Conservation (phyloP, 2,329 filamentous ascomycete species). For the Dichotomopilus funicola region DNA sequence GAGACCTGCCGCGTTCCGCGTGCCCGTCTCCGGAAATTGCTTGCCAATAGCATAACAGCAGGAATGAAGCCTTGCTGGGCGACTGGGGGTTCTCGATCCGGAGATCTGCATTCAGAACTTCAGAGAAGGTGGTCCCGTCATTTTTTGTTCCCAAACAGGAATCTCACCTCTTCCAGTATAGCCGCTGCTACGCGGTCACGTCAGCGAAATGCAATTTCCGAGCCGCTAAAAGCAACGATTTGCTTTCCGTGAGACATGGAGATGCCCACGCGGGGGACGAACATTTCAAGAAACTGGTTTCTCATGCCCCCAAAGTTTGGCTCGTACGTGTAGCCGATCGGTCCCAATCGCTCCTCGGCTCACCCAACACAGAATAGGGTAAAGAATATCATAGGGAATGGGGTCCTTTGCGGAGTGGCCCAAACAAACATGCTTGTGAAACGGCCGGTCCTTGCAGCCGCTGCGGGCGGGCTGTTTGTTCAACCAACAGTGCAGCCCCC, state of each 20-base stretch:
- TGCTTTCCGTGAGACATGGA: too few species aligned
- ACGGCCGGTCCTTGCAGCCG: not conserved
- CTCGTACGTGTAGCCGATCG: too few species aligned
- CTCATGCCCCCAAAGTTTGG: too few species aligned
- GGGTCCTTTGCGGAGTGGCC: too few species aligned
- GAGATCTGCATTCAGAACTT: not conserved
- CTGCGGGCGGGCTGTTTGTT: conserved; percentile 8
- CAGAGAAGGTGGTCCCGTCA: not conserved
- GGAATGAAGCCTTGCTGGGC: not conserved
- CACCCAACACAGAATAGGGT: too few species aligned
- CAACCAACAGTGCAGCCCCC: not conserved
- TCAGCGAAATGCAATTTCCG: not conserved
- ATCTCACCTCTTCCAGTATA: not conserved
- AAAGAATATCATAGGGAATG: too few species aligned
- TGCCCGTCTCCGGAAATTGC: not conserved
- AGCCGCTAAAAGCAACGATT: too few species aligned
- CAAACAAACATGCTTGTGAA: too few species aligned
- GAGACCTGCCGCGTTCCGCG: too few species aligned
- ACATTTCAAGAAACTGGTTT: too few species aligned
- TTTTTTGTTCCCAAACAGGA: not conserved
- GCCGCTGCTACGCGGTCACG: not conserved
- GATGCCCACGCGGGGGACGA: too few species aligned
- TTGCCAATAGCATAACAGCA: not conserved
- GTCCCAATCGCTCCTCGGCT: too few species aligned
- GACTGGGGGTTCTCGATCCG: not conserved